Evolutionary conservation across 2,329 filamentous ascomycete genomes (phyloP), one percentile per base, ranked within the genome.

Genomic region (Colletotrichum sansevieriae): DNA sequence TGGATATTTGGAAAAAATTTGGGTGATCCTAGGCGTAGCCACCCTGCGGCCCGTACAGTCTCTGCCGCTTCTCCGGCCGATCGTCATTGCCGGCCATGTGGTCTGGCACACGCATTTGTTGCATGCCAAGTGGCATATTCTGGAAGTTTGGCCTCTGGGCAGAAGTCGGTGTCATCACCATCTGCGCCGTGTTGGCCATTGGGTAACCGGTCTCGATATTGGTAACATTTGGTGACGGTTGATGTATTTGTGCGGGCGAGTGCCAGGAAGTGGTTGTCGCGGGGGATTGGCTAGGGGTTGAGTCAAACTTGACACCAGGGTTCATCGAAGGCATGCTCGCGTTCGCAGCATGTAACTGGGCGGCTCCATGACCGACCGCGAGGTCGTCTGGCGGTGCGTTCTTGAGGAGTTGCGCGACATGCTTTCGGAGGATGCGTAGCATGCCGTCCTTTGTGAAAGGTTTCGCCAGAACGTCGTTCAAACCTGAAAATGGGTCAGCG

Each of bases 401-500:
- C 76, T 93, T 94, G 76, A 97, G 90, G 70, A 97, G 85, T 76
- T 94, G 91, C n/a, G 89, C 87, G 57, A 98, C 84, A 76, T 98
- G 94, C 76, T 95, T 97, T 79, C 96, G 93, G 35, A 99, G 85
- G 81, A 97, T 92, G 72, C 91, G 90, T 64, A 93, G 86, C 83
- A 96, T 93, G 44, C 92, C 93, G 73, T 94, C 92, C 74, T 92
- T 91, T 4, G 96, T 99, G 78, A 99, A 99, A 0, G 96, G 96
- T 77, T 99, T 99, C 0, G 96, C 95, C 69, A 99, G 83, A 18
- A 99, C 95, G 76, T 97, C 96, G 76, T 97, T 97, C 95, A 99
- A 98, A 49, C 95, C 95, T 97, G 73, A 7, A n/a, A 46, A 3
- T 29, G 4, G 18, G 60, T 73, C 44, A 75, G 58, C 49, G 51